phyloP scores from a whole-genome alignment of 2,329 filamentous ascomycete genomes.

The Colletotrichum chlorophyti region DNA sequence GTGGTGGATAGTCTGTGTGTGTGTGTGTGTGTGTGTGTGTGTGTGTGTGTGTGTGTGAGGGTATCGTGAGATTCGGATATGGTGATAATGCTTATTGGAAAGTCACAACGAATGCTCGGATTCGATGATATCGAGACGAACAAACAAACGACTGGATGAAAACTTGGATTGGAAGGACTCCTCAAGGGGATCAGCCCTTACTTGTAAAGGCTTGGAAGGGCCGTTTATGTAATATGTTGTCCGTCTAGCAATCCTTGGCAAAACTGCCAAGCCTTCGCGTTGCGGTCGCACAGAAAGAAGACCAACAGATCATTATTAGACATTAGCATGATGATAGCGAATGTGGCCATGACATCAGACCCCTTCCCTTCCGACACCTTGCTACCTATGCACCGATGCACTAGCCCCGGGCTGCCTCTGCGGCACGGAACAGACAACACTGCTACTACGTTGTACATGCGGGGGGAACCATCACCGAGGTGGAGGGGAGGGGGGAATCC shows the following conservation, averaged over 20 bases:
- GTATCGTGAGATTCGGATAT: background rate
- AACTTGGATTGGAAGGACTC: too few relatives aligned
- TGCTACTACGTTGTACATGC: too few relatives aligned
- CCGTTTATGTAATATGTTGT: background rate
- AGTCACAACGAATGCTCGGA: background rate
- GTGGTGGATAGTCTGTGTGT: background rate
- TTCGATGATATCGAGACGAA: background rate
- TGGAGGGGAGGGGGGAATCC: too few relatives aligned
- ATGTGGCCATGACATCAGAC: conserved; percentile 16
- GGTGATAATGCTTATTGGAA: background rate
- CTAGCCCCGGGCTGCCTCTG: conserved; percentile 6
- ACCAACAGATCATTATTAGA: too few relatives aligned
- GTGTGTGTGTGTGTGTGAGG: background rate
- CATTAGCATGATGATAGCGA: background rate
- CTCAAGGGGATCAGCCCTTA: background rate
- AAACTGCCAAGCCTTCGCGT: too few relatives aligned
- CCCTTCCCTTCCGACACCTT: background rate
- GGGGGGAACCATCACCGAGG: background rate
- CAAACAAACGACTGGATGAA: background rate
- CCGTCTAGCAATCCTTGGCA: conserved; percentile 14
- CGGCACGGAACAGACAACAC: background rate
- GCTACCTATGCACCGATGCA: too few relatives aligned
- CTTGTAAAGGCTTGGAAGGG: background rate
- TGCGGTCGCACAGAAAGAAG: too few relatives aligned
- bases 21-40: background rate